Base-by-base conservation (phyloP, 805 yeast species). In the Candida methanosorbosa region DNA sequence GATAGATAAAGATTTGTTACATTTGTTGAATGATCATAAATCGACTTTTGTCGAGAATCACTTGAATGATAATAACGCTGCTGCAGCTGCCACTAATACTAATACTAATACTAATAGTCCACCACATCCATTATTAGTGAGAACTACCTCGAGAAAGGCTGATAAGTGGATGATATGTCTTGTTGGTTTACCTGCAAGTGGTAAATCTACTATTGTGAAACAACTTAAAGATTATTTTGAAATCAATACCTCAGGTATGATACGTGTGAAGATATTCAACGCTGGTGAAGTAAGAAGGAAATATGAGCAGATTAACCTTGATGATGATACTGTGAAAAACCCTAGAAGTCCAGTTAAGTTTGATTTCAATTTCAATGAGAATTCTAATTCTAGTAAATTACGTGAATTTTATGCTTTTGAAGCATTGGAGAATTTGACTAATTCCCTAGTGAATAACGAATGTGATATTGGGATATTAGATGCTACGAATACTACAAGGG, bases 401-500 rank as follows among this genome's bases (percentile, higher is more conserved):
- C 71, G 97, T 43, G 97, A 90, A 48, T 71, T 77, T 50, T 92
- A 95, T 94, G 97, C 97, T 1, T 78, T 85, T 75, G 94, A 88
- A 47, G 90, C 97, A 0, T 61, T 90, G 38, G 83, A 82, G 39
- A 81, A 80, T 48, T 61, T 92, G 33, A 64, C 86, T 18, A 81
- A 82, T 42, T 78, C 79, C 54, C 70, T 92, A 8, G 53, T 82
- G 26, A 67, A 72, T 17, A 92, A 87, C 2, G 68, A 74, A n/a
- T 94, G 95, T 1, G 79, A 88, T 5, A 92, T 90, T 4, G 98
- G 97, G 2, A 80, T 90, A 11, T 78, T 82, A 49, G 94, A 82
- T 56, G 92, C 92, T 1, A 79, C 86, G 2, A 79, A 79, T 50
- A 22, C 85, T 5, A 81, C 88, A 4, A 69, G 62, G 37, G 56